Base-by-base conservation (phyloP, 2,329 filamentous ascomycete species). In the Apiospora phragmitis region DNA sequence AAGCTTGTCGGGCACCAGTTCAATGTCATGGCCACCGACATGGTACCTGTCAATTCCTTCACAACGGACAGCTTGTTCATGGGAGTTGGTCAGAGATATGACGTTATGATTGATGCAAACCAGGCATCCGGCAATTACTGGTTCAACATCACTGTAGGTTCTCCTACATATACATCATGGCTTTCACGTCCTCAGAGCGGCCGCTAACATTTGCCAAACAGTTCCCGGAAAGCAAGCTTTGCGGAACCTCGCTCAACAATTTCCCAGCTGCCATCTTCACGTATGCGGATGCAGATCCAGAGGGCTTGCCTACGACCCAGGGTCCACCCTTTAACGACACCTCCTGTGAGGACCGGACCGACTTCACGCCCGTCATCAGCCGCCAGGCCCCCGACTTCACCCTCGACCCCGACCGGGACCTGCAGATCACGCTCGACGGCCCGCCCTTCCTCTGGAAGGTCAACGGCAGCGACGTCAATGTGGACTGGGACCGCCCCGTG, bases 1-100 rank as follows among this genome's bases (percentile, higher is more conserved):
- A 84, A 87, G 29, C 81, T 87, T 6, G 84, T 82, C 69, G 81
- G 81, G 42, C 87, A 89, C 76, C 79, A 79, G 18, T 78, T 88
- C 71, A 85, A 82, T 0, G 83, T 88, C 68, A 85, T 89, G 65
- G 80, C 83, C 8, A 84, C 81, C 55, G 87, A 89, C 72, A 85
- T 88, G 21, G 85, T 88, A 0, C 83, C 85, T 0, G 79, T 88
- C 70, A 77, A 82, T 59, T 85, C 89, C 0, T 86, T 86, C 71
- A 80, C 81, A 0, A 85, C 85, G 0, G 79, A 83, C 11, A 79
- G 83, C n/a, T 79, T 91, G 32, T 86, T 83, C 62, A 78, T 91
- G 5, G 86, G 81, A 45, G 81, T 89, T 68, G 84, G 79, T 67
- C 83, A 79, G 77, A 79, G 87, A 41, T 82, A 81, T 71, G 85